Evolutionary conservation across 495 filamentous ascomycete species (phyloP).

Genomic region (Hypoxylon fuscum): DNA sequence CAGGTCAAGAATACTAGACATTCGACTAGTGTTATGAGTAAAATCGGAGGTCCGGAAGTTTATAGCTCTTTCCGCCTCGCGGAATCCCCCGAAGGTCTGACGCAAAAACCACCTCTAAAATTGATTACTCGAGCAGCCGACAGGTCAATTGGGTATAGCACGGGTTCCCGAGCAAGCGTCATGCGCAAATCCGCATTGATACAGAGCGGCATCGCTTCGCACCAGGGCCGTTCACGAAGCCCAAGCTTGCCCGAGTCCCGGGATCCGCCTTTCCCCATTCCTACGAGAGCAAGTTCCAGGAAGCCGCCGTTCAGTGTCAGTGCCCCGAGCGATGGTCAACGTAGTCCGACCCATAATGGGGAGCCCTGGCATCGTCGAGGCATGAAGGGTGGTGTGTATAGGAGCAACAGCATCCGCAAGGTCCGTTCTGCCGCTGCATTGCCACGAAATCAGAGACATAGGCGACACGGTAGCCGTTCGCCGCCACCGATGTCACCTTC

Average conservation of each 20-base stretch:
- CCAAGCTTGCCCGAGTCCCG: slow-evolving; percentile 73
- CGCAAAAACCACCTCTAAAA: slow-evolving; percentile 44
- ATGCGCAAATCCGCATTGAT: slow-evolving; percentile 75
- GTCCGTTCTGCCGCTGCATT: slow-evolving; percentile 82
- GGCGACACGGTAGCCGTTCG: slow-evolving; percentile 67
- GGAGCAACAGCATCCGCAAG: slow-evolving; percentile 74
- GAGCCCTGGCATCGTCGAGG: slow-evolving; percentile 54
- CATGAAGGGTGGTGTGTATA: slow-evolving; percentile 53
- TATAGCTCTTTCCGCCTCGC: slow-evolving; percentile 43
- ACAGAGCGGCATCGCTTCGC: slow-evolving; percentile 76
- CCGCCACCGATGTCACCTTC: slow-evolving; percentile 72
- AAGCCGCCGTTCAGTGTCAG: slow-evolving; percentile 73
- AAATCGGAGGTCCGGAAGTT: slow-evolving; percentile 37
- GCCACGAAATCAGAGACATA: slow-evolving; percentile 56
- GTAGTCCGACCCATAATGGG: slow-evolving; percentile 72
- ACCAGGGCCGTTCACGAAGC: slow-evolving; percentile 74
- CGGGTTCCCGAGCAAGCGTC: slow-evolving; percentile 50
- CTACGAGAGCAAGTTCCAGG: slow-evolving; percentile 85
- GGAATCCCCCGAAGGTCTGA: slow-evolving; percentile 45
- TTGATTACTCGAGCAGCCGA: slow-evolving; percentile 43
- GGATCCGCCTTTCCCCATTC: slow-evolving; percentile 89
- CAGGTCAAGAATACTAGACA: slow-evolving; percentile 38
- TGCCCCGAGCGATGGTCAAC: slow-evolving; percentile 74
- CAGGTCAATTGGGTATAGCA: slow-evolving; percentile 40
- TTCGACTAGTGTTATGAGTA: slow-evolving; percentile 37